A percentile compares a stretch with the other conserved stretches of the same genome.
Evolutionary conservation across 2,329 filamentous ascomycete species (phyloP).

Genomic region (Rhynchosporium graminicola): DNA sequence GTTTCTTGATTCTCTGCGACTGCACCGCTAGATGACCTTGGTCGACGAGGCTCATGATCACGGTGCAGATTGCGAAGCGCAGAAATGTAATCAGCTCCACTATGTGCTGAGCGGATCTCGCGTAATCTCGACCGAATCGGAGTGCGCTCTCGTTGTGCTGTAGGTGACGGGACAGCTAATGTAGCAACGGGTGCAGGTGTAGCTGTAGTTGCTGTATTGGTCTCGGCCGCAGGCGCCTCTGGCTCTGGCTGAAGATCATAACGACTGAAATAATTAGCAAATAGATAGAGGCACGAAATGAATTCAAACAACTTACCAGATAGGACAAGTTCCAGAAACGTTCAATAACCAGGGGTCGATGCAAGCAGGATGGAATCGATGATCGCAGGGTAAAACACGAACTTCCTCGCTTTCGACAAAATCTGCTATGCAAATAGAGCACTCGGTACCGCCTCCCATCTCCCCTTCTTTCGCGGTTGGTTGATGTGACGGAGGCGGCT

Average conservation of each 20-base stretch:
- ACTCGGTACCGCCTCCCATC: conserved; percentile 7
- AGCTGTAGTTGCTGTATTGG: not conserved
- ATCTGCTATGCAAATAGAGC: conserved; percentile 14
- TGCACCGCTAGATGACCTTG: not conserved
- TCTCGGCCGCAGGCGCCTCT: not conserved
- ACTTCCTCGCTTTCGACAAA: conserved; percentile 18
- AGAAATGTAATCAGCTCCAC: conserved; percentile 12
- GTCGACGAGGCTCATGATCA: conserved; percentile 9
- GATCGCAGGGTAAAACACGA: conserved; percentile 14
- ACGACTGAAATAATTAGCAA: not conserved
- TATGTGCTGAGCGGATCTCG: conserved; percentile 11
- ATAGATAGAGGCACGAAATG: not conserved
- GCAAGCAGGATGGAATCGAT: conserved; percentile 13
- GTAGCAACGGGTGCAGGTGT: not conserved
- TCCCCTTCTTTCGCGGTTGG: not conserved
- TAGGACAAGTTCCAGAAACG: conserved; percentile 15
- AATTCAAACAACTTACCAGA: conserved; percentile 2
- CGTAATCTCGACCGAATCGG: conserved; percentile 10
- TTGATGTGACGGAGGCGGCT: not conserved
- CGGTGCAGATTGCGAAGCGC: conserved; percentile 9
- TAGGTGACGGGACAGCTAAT: not conserved
- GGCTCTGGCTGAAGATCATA: conserved; percentile 9
- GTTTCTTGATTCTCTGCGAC: not conserved
- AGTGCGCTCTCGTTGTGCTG: not conserved
- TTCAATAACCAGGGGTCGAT: conserved; percentile 19